These are phyloP conservation scores for Sonneratia alba DNA, from an alignment of 345 rosid genomes.

Conservation along the genomic window DNA sequence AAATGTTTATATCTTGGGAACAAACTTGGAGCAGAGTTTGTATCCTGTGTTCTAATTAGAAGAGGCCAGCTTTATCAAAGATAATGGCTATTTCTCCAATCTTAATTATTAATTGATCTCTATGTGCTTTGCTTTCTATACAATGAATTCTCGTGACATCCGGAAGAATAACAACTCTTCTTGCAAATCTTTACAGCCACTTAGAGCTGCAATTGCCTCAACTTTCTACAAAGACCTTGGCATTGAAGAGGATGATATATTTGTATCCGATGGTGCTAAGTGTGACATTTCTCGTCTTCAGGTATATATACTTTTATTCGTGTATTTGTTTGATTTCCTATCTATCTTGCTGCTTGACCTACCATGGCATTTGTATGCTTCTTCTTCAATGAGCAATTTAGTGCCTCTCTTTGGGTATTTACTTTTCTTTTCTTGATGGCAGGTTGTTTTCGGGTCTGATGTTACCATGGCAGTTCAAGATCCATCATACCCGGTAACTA, in stretches of 20 bases:
- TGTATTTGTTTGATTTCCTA: background rate
- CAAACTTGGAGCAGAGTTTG: too few relatives aligned
- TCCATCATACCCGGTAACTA: slow-evolving; percentile 91
- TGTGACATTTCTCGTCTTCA: slow-evolving; percentile 87
- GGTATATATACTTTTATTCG: slow-evolving; percentile 29
- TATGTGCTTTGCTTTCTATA: background rate
- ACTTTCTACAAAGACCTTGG: slow-evolving; percentile 67
- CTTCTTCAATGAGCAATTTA: background rate
- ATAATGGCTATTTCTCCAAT: background rate
- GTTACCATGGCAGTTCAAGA: slow-evolving; percentile 91
- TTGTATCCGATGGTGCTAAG: slow-evolving; percentile 99
- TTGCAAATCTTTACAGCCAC: slow-evolving; percentile 39
- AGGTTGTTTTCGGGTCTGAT: slow-evolving; percentile 78
- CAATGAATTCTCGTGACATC: background rate
- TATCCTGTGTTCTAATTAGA: background rate
- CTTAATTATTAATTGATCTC: background rate
- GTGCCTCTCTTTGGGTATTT: background rate
- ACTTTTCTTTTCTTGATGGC: slow-evolving; percentile 8
- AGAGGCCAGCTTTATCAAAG: background rate
- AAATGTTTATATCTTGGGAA: background rate
- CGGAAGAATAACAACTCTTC: background rate
- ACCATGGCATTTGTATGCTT: background rate
- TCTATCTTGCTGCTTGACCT: background rate
- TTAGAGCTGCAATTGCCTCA: slow-evolving; percentile 73
- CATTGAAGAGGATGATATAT: slow-evolving; percentile 72